These are phyloP conservation scores for Verbena officinalis DNA, from an alignment of 257 asterid genomes.

Conservation along the genomic window DNA sequence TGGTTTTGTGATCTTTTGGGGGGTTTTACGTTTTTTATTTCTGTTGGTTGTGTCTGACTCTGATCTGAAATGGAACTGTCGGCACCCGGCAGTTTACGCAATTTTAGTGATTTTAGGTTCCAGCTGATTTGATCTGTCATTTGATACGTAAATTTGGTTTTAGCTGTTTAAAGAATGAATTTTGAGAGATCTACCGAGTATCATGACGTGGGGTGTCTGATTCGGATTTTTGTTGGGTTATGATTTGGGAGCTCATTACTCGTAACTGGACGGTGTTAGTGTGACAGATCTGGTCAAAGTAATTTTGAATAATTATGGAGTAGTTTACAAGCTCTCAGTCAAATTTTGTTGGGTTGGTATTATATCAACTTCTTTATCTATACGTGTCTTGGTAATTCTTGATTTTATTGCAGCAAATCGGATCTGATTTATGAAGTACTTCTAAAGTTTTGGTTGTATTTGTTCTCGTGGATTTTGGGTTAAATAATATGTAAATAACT, in stretches of 20 bases:
- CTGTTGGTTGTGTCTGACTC: constrained; percentile 20
- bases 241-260: constrained; percentile 23
- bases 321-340: background rate
- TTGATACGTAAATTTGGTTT: constrained; percentile 19
- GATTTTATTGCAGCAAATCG: background rate
- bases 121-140: constrained; percentile 31
- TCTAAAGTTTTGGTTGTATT: background rate
- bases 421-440: constrained; percentile 17
- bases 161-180: constrained; percentile 1
- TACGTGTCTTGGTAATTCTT: constrained; percentile 8
- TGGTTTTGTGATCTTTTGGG: background rate
- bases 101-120: constrained; percentile 18
- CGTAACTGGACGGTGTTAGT: constrained; percentile 19
- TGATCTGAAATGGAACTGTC: constrained; percentile 28
- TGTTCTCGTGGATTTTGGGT: constrained; percentile 14
- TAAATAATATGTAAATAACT: constrained; percentile 8
- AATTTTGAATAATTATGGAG: background rate
- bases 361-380: background rate
- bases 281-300: constrained; percentile 29
- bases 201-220: background rate
- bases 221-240: constrained; percentile 2
- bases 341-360: background rate
- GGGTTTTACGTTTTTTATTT: constrained; percentile 26
- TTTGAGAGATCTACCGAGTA: constrained; percentile 27
- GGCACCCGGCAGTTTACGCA: background rate